phyloP scores from a whole-genome alignment of 1,284 basidiomycete species.

The Wolfiporia cocos region DNA sequence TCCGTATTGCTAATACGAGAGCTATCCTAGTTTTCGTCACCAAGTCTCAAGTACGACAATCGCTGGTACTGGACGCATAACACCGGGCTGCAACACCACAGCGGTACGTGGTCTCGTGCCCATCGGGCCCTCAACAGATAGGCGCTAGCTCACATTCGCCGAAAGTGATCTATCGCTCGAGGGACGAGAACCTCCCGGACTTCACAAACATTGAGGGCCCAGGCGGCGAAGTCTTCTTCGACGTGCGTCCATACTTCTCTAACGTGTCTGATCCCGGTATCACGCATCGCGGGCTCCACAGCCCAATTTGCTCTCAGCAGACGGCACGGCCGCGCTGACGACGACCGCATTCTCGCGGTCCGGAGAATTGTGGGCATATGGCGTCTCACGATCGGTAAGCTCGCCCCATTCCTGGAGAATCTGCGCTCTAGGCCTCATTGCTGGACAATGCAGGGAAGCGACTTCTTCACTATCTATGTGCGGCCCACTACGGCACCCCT shows the following conservation, averaged over 20 bases:
- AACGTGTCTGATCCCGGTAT: neutral
- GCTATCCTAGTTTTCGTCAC: constrained; percentile 50
- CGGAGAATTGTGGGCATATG: constrained; percentile 74
- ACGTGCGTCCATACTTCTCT: constrained; percentile 37
- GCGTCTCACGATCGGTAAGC: constrained; percentile 62
- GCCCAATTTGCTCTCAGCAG: constrained; percentile 66
- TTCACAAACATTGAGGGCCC: constrained; percentile 36
- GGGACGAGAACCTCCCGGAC: constrained; percentile 43
- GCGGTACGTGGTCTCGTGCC: constrained; percentile 31
- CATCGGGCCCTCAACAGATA: neutral
- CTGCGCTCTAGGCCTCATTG: no score
- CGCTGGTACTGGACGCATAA: constrained; percentile 79
- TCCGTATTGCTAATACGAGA: no score
- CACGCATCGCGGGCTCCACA: constrained; percentile 18
- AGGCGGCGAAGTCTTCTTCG: constrained; percentile 70
- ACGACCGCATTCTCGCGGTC: constrained; percentile 56
- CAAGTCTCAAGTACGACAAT: constrained; percentile 53
- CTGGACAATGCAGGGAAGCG: constrained; percentile 74
- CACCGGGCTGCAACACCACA: constrained; percentile 63
- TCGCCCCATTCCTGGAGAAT: neutral
- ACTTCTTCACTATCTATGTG: constrained; percentile 67
- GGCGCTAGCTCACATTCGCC: constrained; percentile 7
- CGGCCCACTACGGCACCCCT: constrained; percentile 58
- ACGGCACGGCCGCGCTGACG: constrained; percentile 67
- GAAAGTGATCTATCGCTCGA: constrained; percentile 64